A percentile compares a stretch with the other conserved stretches of the same genome.
These are phyloP conservation scores for Dimocarpus longan DNA, from an alignment of 345 rosid genomes.

Conservation along the genomic window DNA sequence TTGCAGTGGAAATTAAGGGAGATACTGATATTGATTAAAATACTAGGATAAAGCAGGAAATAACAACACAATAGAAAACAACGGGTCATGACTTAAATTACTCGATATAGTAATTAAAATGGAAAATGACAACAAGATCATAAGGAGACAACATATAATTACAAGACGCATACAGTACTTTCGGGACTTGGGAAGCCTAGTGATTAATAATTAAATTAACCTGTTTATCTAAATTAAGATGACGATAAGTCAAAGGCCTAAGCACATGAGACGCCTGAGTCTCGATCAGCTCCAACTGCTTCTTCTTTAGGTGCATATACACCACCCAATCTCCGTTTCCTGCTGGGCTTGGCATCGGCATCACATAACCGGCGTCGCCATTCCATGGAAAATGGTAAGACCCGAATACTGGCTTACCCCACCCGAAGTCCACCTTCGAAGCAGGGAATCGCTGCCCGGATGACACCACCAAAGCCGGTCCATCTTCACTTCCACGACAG, in stretches of 20 bases:
- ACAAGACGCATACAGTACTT: too few species aligned
- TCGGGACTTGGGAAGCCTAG: too few species aligned
- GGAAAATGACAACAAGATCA: too few species aligned
- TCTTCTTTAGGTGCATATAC: constrained; percentile 41
- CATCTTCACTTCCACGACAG: constrained; percentile 36
- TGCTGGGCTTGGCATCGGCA: constrained; percentile 64
- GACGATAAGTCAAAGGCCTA: constrained; percentile 36
- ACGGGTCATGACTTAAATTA: too few species aligned
- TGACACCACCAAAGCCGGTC: constrained; percentile 73
- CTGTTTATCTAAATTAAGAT: constrained; percentile 17
- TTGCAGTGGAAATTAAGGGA: too few species aligned
- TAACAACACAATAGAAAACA: too few species aligned
- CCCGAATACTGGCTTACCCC: constrained; percentile 56
- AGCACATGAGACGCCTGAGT: constrained; percentile 33
- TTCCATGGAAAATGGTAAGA: constrained; percentile 71
- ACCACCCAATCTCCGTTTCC: constrained; percentile 66
- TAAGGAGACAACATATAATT: too few species aligned
- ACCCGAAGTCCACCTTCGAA: constrained; percentile 52
- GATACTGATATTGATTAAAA: too few species aligned
- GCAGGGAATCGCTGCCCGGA: constrained; percentile 69
- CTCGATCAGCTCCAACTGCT: constrained; percentile 41
- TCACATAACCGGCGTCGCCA: constrained; percentile 56
- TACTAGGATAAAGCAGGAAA: too few species aligned
- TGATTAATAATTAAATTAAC: too few species aligned
- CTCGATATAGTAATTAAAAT: neutral